Base-by-base conservation (phyloP, 768 basidiomycete genomes). In the Terana coerulea region DNA sequence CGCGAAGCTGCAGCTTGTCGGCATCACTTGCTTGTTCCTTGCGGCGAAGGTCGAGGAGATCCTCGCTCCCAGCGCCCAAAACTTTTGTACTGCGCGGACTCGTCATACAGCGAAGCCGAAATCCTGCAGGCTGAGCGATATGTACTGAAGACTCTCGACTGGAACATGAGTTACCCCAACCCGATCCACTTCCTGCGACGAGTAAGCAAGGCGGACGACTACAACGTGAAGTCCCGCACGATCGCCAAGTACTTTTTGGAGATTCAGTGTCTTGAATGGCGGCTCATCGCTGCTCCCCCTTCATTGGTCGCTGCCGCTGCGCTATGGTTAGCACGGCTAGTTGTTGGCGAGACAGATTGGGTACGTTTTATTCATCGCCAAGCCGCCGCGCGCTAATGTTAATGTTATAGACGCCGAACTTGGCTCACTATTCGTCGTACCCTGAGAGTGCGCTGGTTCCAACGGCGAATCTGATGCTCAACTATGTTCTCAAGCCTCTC, bases 1-100 rank as follows among this genome's bases (percentile, higher is more conserved):
- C 37, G 75, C 76, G 58, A 82, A 83, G 63, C 70, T 83, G 46
- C 82, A 84, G 64, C 83, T 97, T 31, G 91, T 97, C 51, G 95
- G 95, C 51, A 77, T 93, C 46, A 85, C 91, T 2, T 84, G 86
- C 53, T 80, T 98, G 59, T 89, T 95, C 70, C 74, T 97, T 58
- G 82, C 95, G 0, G 81, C 91, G 31, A 98, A 98, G 68, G 91
- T 87, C 55, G 95, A 98, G 67, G 94, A 97, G 67, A 92, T 92
- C 35, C 81, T 91, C 56, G 83, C 91, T 9, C 95, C 95, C 0
- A 85, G 88, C 21, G 85, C 92, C 24, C 71, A 72, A 25, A 89
- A 94, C 69, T 86, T 95, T 77, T 88, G 17, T 77, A 78, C 64
- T 84, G 91, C 60, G 80, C 89, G 31, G 91, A 95, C 52, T 80